A percentile compares a stretch with the other conserved stretches of the same genome.
Evolutionary conservation across 2,329 filamentous ascomycete species (phyloP).

Genomic region (Calonectria pauciramosa): DNA sequence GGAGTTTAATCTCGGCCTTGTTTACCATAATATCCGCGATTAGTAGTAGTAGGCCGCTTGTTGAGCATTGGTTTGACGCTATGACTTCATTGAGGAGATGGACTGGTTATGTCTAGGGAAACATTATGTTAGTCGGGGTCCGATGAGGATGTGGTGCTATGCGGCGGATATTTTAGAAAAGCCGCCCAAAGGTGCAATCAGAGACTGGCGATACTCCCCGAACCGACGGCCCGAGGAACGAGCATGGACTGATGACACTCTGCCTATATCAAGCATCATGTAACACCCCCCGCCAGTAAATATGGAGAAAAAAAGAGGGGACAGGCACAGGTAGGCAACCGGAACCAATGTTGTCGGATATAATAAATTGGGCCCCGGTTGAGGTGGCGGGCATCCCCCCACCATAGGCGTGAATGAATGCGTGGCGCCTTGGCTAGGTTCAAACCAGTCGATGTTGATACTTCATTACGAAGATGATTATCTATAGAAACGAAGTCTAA

Average conservation of each 20-base stretch:
- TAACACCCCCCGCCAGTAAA: not conserved
- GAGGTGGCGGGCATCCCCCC: not conserved
- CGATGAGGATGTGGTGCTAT: not conserved
- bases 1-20: not conserved
- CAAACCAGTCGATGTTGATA: not conserved
- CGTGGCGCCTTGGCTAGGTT: not conserved
- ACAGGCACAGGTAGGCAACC: not conserved
- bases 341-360: not conserved
- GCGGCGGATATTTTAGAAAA: too few relatives aligned
- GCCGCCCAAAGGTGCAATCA: not conserved
- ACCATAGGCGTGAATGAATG: too few relatives aligned
- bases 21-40: not conserved
- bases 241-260: not conserved
- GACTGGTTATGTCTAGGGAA: not conserved
- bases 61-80: not conserved
- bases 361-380: not conserved
- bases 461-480: not conserved
- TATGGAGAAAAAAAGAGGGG: not conserved
- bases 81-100: not conserved
- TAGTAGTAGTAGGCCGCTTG: not conserved
- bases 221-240: slow-evolving; percentile 9
- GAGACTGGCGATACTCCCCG: not conserved
- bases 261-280: not conserved
- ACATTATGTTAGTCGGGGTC: not conserved
- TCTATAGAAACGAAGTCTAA: not conserved